Evolutionary conservation across 2,329 filamentous ascomycete species (phyloP).

Genomic region (Calonectria crousiana): DNA sequence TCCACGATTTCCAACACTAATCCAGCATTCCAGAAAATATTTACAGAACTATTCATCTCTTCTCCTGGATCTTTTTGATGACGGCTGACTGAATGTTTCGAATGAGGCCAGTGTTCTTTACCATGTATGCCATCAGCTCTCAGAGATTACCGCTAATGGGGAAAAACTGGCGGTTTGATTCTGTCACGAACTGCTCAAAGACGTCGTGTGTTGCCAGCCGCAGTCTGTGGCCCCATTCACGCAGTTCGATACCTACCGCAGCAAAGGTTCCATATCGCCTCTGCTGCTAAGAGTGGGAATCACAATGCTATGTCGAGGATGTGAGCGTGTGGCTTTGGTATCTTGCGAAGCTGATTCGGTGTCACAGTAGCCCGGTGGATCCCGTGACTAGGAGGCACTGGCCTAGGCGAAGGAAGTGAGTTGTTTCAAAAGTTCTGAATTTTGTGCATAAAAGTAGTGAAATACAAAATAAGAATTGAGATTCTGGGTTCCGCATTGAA

Average conservation of each 20-base stretch:
- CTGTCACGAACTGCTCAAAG: slow-evolving; percentile 62
- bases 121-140: slow-evolving; percentile 40
- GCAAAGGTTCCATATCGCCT: slow-evolving; percentile 82
- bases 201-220: slow-evolving; percentile 75
- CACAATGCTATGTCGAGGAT: slow-evolving; percentile 69
- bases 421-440: too few relatives aligned
- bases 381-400: not conserved
- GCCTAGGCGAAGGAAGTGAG: too few relatives aligned
- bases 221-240: slow-evolving; percentile 78
- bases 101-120: slow-evolving; percentile 46
- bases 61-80: slow-evolving; percentile 41
- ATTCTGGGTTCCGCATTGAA: too few relatives aligned
- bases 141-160: slow-evolving; percentile 64
- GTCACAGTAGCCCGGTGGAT: not conserved
- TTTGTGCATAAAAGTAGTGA: too few relatives aligned
- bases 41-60: slow-evolving; percentile 45
- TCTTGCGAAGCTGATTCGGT: not conserved
- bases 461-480: too few relatives aligned
- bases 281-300: slow-evolving; percentile 84
- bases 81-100: slow-evolving; percentile 40
- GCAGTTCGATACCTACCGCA: slow-evolving; percentile 77
- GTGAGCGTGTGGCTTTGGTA: not conserved
- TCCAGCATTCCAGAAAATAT: slow-evolving; percentile 41
- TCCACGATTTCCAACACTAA: slow-evolving; percentile 47
- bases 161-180: slow-evolving; percentile 64